Base-by-base conservation (phyloP, 805 yeast genomes). In the Ogataea paradorogensis region DNA sequence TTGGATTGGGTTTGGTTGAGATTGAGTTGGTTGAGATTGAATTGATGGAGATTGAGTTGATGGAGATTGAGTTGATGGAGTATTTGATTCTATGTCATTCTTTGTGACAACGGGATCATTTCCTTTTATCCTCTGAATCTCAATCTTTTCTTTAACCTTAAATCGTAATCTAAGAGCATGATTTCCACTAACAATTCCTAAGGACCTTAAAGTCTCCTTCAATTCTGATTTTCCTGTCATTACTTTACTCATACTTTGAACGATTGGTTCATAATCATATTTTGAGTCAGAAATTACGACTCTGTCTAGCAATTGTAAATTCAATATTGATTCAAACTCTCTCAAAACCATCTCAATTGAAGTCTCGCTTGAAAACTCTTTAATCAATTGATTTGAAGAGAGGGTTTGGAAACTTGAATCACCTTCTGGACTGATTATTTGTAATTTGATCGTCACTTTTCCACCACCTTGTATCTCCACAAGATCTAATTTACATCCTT, bases 401-500 rank as follows among this genome's bases (percentile, higher is more conserved):
- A 53, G 50, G 13, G 37, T 9, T 6, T 25, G 31, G 36, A 50
- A 45, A 9, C 16, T 24, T 2, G 25, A n/a, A 27, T 48, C 55
- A 21, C 47, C 48, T 10, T 43, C 46, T 1, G 52, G 50, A 3
- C 52, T 37, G 16, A 42, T 39, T 3, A 56, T 34, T 31, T 55
- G 61, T 35, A 56, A 29, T 21, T 56, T 58, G 24, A 56, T 39
- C 6, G 47, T 52, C 13, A 55, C 54, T 30, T 30, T 41, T 7
- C 48, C 38, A 2, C 37, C 34, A 11, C 36, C 8, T 13, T 27
- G 30, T 13, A 29, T 23, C 21, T 38, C 41, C 3, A 31, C 35
- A 30, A 72, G 45, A 7, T 56, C 55, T 25, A 74, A 40, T 31
- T 69, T 73, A 13, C 65, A 68, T 9, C 78, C 78, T 5, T 63